A percentile compares a stretch with the other conserved stretches of the same genome.
phyloP scores from a whole-genome alignment of 768 basidiomycete species.

The Boletus insuetus region DNA sequence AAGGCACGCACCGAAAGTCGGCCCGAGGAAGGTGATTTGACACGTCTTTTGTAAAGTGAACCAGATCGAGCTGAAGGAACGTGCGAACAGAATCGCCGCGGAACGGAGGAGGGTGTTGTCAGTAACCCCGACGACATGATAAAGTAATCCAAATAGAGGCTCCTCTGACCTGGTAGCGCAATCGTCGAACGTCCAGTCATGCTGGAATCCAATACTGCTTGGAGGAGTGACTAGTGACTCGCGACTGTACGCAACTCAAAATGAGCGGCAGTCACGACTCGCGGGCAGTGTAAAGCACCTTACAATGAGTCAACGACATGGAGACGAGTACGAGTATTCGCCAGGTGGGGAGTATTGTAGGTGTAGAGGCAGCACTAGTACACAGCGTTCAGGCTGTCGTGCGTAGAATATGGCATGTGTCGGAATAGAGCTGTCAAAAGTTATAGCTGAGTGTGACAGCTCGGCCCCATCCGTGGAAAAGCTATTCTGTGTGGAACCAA shows the following conservation, averaged over 20 bases:
- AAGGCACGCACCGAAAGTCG: neutral
- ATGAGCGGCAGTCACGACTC: too few species aligned
- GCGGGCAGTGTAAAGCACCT: neutral
- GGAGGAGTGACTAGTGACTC: neutral
- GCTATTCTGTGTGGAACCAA: neutral
- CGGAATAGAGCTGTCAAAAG: neutral
- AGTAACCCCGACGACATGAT: too few species aligned
- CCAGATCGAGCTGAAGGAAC: neutral
- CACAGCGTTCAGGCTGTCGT: neutral
- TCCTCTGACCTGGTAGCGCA: neutral
- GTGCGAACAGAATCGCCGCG: slow-evolving; percentile 1
- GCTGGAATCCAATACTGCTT: neutral
- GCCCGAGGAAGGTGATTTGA: neutral
- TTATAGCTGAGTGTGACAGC: neutral
- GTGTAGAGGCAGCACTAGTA: neutral
- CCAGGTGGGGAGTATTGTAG: neutral
- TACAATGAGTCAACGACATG: neutral
- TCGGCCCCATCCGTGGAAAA: neutral
- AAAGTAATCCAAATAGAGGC: neutral
- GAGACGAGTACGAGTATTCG: neutral
- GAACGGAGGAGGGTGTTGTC: neutral
- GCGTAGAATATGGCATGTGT: neutral
- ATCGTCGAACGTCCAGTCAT: neutral
- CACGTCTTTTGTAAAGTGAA: neutral
- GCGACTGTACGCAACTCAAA: too few species aligned